Percentiles rank a stretch among this genome's conserved stretches.
phyloP scores from a whole-genome alignment of 1,284 basidiomycete species.

The Apiotrichum laibachii region DNA sequence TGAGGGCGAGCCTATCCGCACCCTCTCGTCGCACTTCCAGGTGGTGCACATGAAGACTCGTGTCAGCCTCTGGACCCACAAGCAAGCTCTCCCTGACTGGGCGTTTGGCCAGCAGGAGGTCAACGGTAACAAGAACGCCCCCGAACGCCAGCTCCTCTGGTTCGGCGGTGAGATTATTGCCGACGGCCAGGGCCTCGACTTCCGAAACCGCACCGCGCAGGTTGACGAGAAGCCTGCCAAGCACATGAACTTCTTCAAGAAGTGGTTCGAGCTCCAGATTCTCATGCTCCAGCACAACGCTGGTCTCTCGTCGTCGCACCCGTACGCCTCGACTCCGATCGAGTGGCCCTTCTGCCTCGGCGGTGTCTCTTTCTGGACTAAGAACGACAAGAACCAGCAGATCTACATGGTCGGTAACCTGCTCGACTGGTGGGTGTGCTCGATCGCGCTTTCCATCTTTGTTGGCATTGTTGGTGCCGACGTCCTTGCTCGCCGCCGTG shows the following conservation, averaged over 20 bases:
- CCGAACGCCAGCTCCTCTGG: slow-evolving; percentile 83
- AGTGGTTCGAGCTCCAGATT: slow-evolving; percentile 89
- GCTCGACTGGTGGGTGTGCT: slow-evolving; percentile 90
- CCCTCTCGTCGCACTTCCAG: slow-evolving; percentile 85
- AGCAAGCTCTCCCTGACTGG: slow-evolving; percentile 86
- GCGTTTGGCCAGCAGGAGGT: slow-evolving; percentile 95
- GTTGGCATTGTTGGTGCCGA: slow-evolving; percentile 87
- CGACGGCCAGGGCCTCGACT: slow-evolving; percentile 64
- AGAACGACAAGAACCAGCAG: slow-evolving; percentile 77
- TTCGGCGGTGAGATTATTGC: slow-evolving; percentile 77
- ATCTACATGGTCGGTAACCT: slow-evolving; percentile 96
- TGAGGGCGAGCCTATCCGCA: slow-evolving; percentile 79
- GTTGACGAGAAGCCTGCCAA: slow-evolving; percentile 66
- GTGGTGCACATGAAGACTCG: slow-evolving; percentile 84
- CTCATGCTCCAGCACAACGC: slow-evolving; percentile 98
- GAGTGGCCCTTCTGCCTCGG: slow-evolving; percentile 96
- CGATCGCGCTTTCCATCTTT: slow-evolving; percentile 79
- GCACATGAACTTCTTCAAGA: slow-evolving; percentile 85
- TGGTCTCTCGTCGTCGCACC: slow-evolving; percentile 88
- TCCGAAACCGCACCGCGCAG: slow-evolving; percentile 58
- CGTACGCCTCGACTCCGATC: slow-evolving; percentile 89
- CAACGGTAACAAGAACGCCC: slow-evolving; percentile 92
- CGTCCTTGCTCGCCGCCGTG: slow-evolving; percentile 78
- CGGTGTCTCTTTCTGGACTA: slow-evolving; percentile 98
- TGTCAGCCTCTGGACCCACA: slow-evolving; percentile 91